Base-by-base conservation (phyloP, 257 asterid species). In the Salvia miltiorrhiza region DNA sequence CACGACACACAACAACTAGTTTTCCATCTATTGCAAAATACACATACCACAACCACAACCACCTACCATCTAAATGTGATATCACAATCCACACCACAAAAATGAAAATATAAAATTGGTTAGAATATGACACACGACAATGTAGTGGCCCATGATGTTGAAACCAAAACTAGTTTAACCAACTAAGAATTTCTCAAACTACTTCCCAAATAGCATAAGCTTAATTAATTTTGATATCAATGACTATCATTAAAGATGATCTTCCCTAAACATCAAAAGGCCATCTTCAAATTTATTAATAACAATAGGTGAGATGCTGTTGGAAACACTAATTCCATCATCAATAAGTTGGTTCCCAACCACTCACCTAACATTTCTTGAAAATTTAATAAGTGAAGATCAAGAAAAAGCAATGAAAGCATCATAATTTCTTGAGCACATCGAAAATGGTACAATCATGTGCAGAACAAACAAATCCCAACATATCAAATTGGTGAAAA, bases 281-380 rank as follows among this genome's bases (percentile, higher is more conserved):
- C 44, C 24, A 9, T 24, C 28, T 26, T 14, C 43, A 37, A 43
- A 47, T 40, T 17, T 6, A 21, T 45, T 50, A 37, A 48, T 5
- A 58, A 8, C 9, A 40, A 37, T 73, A 58, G 70, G 67, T 59
- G 69, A 45, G 54, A 64, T 63, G 37, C 20, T 14, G 32, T 30
- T 57, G 26, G 23, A 63, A 37, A 40, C 12, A 52, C 24, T 59
- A 45, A 44, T 67, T 63, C 63, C 30, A 45, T n/a, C 53, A 59
- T 61, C 73, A 53, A 43, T 55, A 48, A 47, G 13, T 19, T 20
- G 41, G 69, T 20, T 53, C 63, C 37, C 67, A 73, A 72, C 62
- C 59, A 65, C 66, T 73, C 11, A 76, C 78, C 77, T 71, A 74
- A 50, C 37, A 41, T 57, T 3, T 33, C 39, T 65, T 45, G 37